A percentile compares a stretch with the other conserved stretches of the same genome.
These are phyloP conservation scores for Hawksworthiomyces lignivorus DNA, from an alignment of 2,329 filamentous ascomycete species.

Conservation along the genomic window DNA sequence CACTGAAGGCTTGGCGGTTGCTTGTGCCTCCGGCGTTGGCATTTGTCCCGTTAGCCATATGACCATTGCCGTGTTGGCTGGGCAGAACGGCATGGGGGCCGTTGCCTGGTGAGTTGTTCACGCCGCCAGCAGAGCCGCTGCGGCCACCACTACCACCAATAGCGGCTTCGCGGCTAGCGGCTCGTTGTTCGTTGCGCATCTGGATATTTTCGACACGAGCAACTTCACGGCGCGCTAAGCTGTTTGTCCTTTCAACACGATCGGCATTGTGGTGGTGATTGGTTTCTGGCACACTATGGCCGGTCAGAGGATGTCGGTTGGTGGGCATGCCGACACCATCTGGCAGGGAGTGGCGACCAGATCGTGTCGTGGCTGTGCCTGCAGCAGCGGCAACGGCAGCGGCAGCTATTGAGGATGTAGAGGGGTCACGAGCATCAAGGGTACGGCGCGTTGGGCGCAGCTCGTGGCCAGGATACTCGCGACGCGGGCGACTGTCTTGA, in stretches of 20 bases:
- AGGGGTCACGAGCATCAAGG: conserved; percentile 21
- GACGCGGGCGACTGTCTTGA: conserved; percentile 3
- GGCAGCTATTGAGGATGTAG: conserved; percentile 2
- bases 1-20: conserved; percentile 29
- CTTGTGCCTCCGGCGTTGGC: conserved; percentile 16
- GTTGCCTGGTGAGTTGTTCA: not conserved
- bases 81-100: not conserved
- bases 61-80: conserved; percentile 14
- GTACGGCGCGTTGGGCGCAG: conserved; percentile 37
- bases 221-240: conserved; percentile 44
- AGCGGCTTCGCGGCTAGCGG: conserved; percentile 31
- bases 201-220: conserved; percentile 44
- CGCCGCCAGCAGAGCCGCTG: conserved; percentile 15
- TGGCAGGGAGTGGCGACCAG: conserved; percentile 26
- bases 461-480: conserved; percentile 28
- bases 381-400: conserved; percentile 1
- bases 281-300: not conserved
- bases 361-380: conserved; percentile 11
- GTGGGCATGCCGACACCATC: conserved; percentile 23
- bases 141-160: not conserved
- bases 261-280: conserved; percentile 15
- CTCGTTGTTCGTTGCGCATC: conserved; percentile 41
- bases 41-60: conserved; percentile 10
- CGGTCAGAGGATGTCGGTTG: not conserved
- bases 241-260: conserved; percentile 39